Percentiles rank a stretch among this genome's conserved stretches.
These are phyloP conservation scores for Colletotrichum endophyticum DNA, from an alignment of 2,329 filamentous ascomycete genomes.

Conservation along the genomic window DNA sequence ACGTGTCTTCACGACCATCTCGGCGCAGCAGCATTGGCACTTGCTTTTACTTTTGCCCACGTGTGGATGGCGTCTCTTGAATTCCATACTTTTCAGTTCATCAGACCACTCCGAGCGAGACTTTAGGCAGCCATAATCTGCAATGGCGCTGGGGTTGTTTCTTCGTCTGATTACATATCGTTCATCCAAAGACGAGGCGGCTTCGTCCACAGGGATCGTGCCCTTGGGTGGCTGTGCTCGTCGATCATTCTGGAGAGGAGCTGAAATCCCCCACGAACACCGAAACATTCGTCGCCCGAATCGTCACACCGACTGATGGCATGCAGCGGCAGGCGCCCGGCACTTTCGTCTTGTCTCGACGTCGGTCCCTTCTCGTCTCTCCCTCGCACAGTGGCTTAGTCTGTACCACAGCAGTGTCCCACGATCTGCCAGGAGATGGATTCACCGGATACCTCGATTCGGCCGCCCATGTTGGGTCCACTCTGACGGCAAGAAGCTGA, in stretches of 20 bases:
- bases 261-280: not conserved
- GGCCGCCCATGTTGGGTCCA: not conserved
- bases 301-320: not conserved
- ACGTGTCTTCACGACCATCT: not conserved
- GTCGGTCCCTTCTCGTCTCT: not conserved
- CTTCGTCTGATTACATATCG: not conserved
- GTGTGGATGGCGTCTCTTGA: not conserved
- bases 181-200: not conserved
- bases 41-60: not conserved
- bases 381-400: not conserved
- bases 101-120: not conserved
- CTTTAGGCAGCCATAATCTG: not conserved
- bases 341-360: not conserved
- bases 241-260: constrained; percentile 11
- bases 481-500: not conserved
- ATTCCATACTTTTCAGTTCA: not conserved
- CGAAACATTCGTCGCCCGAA: not conserved
- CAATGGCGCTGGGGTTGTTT: not conserved
- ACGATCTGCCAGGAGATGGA: not conserved
- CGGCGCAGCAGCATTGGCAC: not conserved
- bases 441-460: not conserved
- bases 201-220: constrained; percentile 2
- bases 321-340: not conserved
- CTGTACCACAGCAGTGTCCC: not conserved
- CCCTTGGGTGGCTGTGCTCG: not conserved